Percentiles rank a stretch among this genome's conserved stretches.
These are phyloP conservation scores for Petrea volubilis DNA, from an alignment of 257 asterid species.

Conservation along the genomic window DNA sequence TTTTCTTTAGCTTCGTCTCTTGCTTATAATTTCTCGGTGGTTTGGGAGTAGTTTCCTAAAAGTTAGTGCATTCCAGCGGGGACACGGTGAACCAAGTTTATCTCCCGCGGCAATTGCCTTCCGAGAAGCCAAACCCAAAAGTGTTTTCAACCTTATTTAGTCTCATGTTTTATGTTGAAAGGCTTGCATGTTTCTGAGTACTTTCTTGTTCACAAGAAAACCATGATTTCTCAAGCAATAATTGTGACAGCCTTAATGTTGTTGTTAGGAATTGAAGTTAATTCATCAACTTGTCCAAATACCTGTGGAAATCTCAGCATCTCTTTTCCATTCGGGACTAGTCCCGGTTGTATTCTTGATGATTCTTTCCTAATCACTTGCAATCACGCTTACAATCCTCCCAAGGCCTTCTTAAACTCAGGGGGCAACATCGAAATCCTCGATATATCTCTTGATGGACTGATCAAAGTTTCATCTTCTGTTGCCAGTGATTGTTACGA, in stretches of 20 bases:
- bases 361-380: conserved; percentile 29
- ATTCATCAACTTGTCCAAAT: not conserved
- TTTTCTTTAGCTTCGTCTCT: no score
- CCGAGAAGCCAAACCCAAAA: no score
- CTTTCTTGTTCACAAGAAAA: not conserved
- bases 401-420: conserved; percentile 31
- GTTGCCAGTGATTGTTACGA: conserved; percentile 30
- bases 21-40: no score
- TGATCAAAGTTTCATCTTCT: conserved; percentile 3
- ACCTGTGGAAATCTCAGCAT: conserved; percentile 26
- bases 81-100: no score
- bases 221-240: conserved; percentile 18
- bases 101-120: no score
- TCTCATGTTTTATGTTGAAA: no score
- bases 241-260: not conserved
- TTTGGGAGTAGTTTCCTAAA: no score
- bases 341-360: conserved; percentile 16
- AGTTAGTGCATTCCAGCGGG: no score
- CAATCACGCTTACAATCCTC: conserved; percentile 26
- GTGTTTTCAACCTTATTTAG: no score
- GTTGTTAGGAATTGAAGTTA: not conserved
- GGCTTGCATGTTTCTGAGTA: no score
- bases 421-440: conserved; percentile 18
- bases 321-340: conserved; percentile 27
- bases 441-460: conserved; percentile 28